Percentiles rank a stretch among this genome's conserved stretches.
Evolutionary conservation across 306 rosid genomes (phyloP).

Genomic region (Cucurbita pepo): DNA sequence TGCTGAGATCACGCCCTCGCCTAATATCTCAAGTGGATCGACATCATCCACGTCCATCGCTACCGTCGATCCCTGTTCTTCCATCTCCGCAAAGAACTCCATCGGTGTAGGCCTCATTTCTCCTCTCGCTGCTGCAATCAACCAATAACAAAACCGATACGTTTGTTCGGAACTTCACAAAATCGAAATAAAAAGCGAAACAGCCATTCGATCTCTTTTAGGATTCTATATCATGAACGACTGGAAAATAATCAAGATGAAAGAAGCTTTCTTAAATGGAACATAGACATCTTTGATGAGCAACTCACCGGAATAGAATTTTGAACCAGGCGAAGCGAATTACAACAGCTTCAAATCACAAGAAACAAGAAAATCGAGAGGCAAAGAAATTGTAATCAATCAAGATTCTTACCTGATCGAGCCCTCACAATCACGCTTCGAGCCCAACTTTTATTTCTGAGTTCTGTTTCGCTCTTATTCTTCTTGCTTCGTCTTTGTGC

Average conservation of each 20-base stretch:
- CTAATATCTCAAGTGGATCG: conserved; percentile 46
- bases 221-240: background rate
- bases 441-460: background rate
- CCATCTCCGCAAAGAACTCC: conserved; percentile 71
- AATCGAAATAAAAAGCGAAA: background rate
- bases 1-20: conserved; percentile 40
- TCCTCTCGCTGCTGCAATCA: background rate
- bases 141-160: background rate
- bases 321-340: background rate
- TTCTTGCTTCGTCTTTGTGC: background rate
- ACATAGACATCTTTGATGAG: background rate
- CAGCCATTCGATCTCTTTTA: background rate
- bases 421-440: too few species aligned
- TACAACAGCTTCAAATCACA: background rate
- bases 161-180: background rate
- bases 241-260: background rate
- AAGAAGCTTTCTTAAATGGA: background rate
- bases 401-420: background rate
- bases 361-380: background rate
- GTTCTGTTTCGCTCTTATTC: background rate
- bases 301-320: background rate
- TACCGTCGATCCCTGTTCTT: conserved; percentile 61
- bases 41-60: conserved; percentile 91
- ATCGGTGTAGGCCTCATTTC: conserved; percentile 43
- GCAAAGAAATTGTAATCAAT: background rate